Percentiles rank a stretch among this genome's conserved stretches.
Evolutionary conservation across 1,139 yeast genomes (phyloP).

Genomic region (Geotrichum cucujoidarum): DNA sequence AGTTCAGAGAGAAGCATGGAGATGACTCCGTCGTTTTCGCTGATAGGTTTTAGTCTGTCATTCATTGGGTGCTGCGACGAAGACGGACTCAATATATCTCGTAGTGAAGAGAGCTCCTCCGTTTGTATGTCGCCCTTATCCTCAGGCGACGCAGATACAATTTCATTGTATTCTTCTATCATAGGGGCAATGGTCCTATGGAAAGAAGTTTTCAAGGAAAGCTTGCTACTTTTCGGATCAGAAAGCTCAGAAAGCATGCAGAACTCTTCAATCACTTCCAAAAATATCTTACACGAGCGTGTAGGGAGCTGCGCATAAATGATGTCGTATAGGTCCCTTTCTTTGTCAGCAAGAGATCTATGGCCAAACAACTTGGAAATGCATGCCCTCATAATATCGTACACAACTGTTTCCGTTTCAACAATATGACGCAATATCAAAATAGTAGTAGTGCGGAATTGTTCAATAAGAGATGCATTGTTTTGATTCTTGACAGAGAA

Average conservation of each 20-base stretch:
- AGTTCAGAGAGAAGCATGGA: constrained; percentile 59
- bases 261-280: constrained; percentile 47
- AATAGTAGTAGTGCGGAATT: constrained; percentile 32
- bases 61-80: background rate
- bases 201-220: constrained; percentile 33
- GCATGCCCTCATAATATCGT: constrained; percentile 42
- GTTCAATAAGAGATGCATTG: constrained; percentile 23
- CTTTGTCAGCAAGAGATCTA: too few relatives aligned
- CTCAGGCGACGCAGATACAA: constrained; percentile 4
- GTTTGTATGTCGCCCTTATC: constrained; percentile 18
- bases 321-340: too few relatives aligned
- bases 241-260: constrained; percentile 29
- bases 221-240: constrained; percentile 24
- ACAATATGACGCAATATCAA: constrained; percentile 62
- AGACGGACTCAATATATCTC: background rate
- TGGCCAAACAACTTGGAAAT: too few relatives aligned
- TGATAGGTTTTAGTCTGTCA: background rate
- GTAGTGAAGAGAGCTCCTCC: constrained; percentile 14
- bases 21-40: constrained; percentile 51
- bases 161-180: constrained; percentile 15
- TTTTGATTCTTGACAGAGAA: constrained; percentile 23
- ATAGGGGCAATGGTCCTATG: constrained; percentile 11
- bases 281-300: constrained; percentile 54
- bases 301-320: constrained; percentile 50
- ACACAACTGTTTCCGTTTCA: constrained; percentile 54